Conservation (phyloP, 2,329 filamentous ascomycete genomes). For the Neofusicoccum parvum region DNA sequence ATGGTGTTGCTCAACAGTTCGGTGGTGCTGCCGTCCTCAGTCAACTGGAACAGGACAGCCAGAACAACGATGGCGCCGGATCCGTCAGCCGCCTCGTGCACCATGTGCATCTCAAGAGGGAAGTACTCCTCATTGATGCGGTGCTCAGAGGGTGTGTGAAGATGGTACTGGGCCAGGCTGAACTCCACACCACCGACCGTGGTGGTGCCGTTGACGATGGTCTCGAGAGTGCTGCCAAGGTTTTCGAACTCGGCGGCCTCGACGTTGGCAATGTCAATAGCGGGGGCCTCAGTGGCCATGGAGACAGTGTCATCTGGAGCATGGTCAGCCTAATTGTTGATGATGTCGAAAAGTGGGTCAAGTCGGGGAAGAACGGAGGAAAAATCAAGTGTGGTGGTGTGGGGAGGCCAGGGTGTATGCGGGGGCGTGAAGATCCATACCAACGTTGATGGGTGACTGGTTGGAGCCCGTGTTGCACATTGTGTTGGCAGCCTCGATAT, state of each 20-base stretch:
- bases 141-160: constrained; percentile 64
- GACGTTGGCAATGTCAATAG: constrained; percentile 45
- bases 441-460: constrained; percentile 59
- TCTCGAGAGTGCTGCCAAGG: constrained; percentile 60
- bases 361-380: background rate
- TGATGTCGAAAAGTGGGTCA: constrained; percentile 31
- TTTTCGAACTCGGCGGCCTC: constrained; percentile 57
- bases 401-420: background rate
- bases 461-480: constrained; percentile 52
- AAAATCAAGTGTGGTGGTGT: background rate
- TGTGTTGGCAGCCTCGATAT: constrained; percentile 47
- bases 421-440: constrained; percentile 34
- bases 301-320: constrained; percentile 35
- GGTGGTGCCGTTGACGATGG: constrained; percentile 56
- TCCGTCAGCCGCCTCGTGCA: constrained; percentile 52
- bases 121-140: constrained; percentile 52
- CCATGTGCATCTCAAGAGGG: constrained; percentile 59
- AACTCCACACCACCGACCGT: constrained; percentile 45
- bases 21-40: constrained; percentile 34
- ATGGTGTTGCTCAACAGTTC: constrained; percentile 35
- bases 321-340: constrained; percentile 22
- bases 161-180: constrained; percentile 59
- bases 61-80: constrained; percentile 43
- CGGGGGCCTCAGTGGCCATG: constrained; percentile 32
- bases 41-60: constrained; percentile 46